Percentiles rank a stretch among this genome's conserved stretches.
Conservation (phyloP, 2,329 filamentous ascomycete species). For the Scleromitrula shiraiana region DNA sequence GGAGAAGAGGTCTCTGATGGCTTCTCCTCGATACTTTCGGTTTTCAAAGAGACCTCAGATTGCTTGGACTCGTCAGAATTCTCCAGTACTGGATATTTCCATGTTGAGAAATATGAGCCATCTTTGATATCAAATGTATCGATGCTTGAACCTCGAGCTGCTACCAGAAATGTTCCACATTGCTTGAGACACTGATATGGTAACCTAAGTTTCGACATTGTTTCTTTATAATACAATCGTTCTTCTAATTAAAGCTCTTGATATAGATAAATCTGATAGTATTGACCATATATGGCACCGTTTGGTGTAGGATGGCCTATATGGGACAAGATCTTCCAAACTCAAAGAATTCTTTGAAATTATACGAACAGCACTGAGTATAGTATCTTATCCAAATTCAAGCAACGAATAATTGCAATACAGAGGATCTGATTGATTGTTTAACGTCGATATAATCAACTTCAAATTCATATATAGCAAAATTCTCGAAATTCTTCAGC, state of each 20-base stretch:
- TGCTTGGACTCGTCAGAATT: slow-evolving; percentile 2
- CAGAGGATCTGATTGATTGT: no score
- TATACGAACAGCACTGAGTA: no score
- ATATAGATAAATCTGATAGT: no score
- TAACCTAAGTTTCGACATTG: slow-evolving; percentile 35
- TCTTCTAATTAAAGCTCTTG: neutral
- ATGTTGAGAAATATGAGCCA: slow-evolving; percentile 46
- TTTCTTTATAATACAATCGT: neutral
- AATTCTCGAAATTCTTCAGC: neutral
- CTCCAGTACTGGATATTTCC: slow-evolving; percentile 21
- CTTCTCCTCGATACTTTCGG: neutral
- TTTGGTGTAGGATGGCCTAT: no score
- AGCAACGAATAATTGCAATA: no score
- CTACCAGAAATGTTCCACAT: slow-evolving; percentile 55
- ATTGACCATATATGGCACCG: no score
- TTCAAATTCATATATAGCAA: neutral
- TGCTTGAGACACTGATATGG: slow-evolving; percentile 58
- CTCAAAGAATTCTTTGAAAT: no score
- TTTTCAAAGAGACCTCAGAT: neutral
- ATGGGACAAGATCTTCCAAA: no score
- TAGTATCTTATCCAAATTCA: no score
- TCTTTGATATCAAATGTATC: slow-evolving; percentile 56
- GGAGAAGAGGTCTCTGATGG: neutral
- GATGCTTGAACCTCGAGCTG: slow-evolving; percentile 65
- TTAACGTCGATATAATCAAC: no score